These are phyloP conservation scores for Porcisia hertigi DNA, from an alignment of 208 protist genomes.

Conservation along the genomic window DNA sequence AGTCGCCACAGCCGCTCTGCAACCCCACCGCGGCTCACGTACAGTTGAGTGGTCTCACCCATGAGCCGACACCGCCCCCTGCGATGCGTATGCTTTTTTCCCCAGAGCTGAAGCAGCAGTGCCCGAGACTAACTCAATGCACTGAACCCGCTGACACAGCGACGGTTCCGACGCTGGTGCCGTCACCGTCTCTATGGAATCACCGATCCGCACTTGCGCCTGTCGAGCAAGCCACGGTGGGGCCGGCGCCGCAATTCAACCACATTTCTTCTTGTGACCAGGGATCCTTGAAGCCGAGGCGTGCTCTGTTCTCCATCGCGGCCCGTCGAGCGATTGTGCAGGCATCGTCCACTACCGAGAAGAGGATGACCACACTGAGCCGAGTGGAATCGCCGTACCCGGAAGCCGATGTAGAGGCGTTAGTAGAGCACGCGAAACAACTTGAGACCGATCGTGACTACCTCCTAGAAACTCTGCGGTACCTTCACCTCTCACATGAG, in stretches of 20 bases:
- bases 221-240: background rate
- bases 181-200: background rate
- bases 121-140: background rate
- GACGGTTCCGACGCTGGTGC: background rate
- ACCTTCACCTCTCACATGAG: constrained; percentile 3
- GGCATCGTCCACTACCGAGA: background rate
- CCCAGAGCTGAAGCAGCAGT: background rate
- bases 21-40: background rate
- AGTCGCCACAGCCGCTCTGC: background rate
- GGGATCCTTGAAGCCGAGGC: constrained; percentile 4
- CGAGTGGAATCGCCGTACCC: constrained; percentile 19
- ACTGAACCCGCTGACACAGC: background rate
- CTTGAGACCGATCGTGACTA: constrained; percentile 24
- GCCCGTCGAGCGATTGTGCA: constrained; percentile 29
- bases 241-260: background rate
- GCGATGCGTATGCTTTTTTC: constrained; percentile 31
- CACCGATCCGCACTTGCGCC: background rate
- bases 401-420: constrained; percentile 26
- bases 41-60: background rate
- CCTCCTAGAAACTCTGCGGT: constrained; percentile 19
- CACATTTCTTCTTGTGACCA: background rate
- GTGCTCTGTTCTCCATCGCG: constrained; percentile 19
- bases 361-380: too few species aligned
- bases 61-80: constrained; percentile 15
- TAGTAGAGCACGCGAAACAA: constrained; percentile 23